phyloP scores from a whole-genome alignment of 352 stramenopile species.

The Pythium folliculosum region DNA sequence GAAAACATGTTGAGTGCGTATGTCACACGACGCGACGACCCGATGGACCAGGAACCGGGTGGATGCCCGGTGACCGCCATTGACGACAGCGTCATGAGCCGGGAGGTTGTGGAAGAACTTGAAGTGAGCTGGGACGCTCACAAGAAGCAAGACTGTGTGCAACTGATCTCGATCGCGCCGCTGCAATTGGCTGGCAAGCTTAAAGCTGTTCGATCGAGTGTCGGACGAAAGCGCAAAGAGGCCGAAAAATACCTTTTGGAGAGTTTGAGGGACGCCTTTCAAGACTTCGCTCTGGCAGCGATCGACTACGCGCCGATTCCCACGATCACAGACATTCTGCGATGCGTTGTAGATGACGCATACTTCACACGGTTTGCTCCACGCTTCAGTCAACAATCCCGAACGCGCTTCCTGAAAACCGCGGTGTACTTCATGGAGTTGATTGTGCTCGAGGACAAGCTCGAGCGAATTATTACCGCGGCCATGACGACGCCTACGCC shows the following conservation, averaged over 20 bases:
- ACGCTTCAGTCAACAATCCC: not conserved
- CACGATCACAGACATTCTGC: conserved; percentile 6
- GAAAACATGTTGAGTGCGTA: not conserved
- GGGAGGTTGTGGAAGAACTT: not conserved
- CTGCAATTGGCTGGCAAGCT: not conserved
- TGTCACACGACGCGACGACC: not conserved
- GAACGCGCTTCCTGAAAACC: not conserved
- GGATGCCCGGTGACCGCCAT: not conserved
- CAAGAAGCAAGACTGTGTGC: not conserved
- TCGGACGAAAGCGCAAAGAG: not conserved
- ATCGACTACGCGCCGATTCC: not conserved
- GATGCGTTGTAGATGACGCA: not conserved
- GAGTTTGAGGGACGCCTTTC: not conserved
- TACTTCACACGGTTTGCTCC: not conserved
- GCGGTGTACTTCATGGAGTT: conserved; percentile 31
- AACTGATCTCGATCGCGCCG: not conserved
- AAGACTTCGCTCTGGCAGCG: not conserved
- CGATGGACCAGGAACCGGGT: not conserved
- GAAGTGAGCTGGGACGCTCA: not conserved
- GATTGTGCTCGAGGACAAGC: conserved; percentile 76
- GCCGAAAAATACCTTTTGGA: not conserved
- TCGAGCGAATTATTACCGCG: conserved; percentile 42
- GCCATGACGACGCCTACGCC: not conserved
- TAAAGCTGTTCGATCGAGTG: not conserved
- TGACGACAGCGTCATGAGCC: not conserved